phyloP scores from a whole-genome alignment of 208 protist genomes.

The Trypanosoma platydactyli region DNA sequence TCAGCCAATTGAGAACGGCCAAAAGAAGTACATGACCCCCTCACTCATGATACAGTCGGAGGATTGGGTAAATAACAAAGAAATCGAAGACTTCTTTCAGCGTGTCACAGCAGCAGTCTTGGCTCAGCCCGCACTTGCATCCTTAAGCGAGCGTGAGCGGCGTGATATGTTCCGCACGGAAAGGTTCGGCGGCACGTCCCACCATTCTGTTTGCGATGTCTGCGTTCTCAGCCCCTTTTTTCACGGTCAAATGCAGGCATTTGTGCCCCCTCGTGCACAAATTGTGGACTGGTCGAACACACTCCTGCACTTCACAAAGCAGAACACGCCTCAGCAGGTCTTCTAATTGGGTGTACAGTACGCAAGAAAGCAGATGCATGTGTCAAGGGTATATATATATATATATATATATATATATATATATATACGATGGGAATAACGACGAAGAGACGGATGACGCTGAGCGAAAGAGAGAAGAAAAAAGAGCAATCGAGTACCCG shows the following conservation, averaged over 20 bases:
- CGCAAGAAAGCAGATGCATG: too few species aligned
- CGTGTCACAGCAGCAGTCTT: conserved; percentile 24
- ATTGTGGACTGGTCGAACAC: conserved; percentile 47
- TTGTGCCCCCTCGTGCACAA: conserved; percentile 33
- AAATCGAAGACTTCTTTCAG: conserved; percentile 50
- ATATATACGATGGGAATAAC: too few species aligned
- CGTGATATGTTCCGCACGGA: conserved; percentile 13
- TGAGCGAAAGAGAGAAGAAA: too few species aligned
- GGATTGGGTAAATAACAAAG: conserved; percentile 38
- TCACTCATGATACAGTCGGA: conserved; percentile 70
- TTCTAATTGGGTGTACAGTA: background rate
- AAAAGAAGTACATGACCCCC: conserved; percentile 42
- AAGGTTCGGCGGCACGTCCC: conserved; percentile 32
- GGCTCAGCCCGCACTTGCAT: conserved; percentile 26
- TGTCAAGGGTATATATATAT: too few species aligned
- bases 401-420: too few species aligned
- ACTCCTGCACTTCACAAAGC: conserved; percentile 42
- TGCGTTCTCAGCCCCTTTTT: conserved; percentile 64
- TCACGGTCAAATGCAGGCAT: conserved; percentile 35
- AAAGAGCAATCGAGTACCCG: too few species aligned
- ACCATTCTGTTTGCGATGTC: conserved; percentile 54
- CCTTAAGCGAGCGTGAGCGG: conserved; percentile 26
- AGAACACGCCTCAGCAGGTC: background rate
- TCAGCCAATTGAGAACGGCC: conserved; percentile 28
- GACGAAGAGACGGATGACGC: too few species aligned